Percentiles rank a stretch among this genome's conserved stretches.
Conservation (phyloP, 1,139 yeast genomes). For the Yamadazyma aaseri region DNA sequence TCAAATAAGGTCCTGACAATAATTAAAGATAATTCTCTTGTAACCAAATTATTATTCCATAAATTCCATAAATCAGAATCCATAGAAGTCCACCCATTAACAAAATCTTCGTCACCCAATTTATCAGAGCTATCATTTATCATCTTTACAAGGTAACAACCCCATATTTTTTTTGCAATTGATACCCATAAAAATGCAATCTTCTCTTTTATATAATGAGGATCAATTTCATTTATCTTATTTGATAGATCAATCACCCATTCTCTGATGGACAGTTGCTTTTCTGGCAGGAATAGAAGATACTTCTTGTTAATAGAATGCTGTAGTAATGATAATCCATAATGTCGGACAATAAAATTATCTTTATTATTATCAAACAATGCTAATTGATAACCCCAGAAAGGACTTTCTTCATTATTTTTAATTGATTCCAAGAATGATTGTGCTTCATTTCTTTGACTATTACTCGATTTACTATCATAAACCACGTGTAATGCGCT, state of each 20-base stretch:
- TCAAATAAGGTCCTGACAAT: conserved; percentile 87
- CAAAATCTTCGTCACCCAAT: conserved; percentile 38
- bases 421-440: conserved; percentile 74
- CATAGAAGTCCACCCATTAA: conserved; percentile 88
- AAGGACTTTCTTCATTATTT: conserved; percentile 78
- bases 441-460: conserved; percentile 66
- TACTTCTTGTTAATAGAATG: conserved; percentile 62
- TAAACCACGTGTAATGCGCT: conserved; percentile 79
- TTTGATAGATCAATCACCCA: conserved; percentile 83
- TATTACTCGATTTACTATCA: conserved; percentile 65
- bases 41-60: conserved; percentile 65
- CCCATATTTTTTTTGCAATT: conserved; percentile 93
- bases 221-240: conserved; percentile 62
- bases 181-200: conserved; percentile 90
- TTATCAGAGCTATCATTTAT: conserved; percentile 12
- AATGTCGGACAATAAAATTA: conserved; percentile 79
- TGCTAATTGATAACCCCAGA: conserved; percentile 90
- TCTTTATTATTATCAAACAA: conserved; percentile 57
- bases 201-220: conserved; percentile 88
- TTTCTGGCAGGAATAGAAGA: conserved; percentile 58
- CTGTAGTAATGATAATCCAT: conserved; percentile 79
- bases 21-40: conserved; percentile 74
- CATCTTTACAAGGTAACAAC: conserved; percentile 45
- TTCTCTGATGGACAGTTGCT: conserved; percentile 64
- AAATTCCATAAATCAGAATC: conserved; percentile 70